Evolutionary conservation across 2,329 filamentous ascomycete genomes (phyloP), one percentile per base, ranked within the genome.

Genomic region (Microsporum ferrugineum): DNA sequence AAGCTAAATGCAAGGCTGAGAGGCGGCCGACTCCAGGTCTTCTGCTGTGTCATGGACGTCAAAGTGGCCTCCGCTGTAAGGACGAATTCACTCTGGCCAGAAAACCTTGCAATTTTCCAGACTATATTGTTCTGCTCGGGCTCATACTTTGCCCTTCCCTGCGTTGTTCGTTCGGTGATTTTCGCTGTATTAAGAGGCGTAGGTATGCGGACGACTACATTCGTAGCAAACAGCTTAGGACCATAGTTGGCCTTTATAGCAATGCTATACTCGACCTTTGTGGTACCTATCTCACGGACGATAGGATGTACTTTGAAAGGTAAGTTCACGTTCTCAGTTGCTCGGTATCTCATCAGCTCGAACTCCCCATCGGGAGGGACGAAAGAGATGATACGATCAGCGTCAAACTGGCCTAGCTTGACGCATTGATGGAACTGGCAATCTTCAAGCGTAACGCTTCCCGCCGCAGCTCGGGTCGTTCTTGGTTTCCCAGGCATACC

Each of bases 381-480:
- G 73, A 99, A 96, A 63, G 88, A 94, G 74, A 99, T 97, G 73
- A 96, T 97, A 66, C 94, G 84, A 76, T 99, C 94, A 34, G 88
- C 88, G 75, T 97, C 94, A 71, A 99, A 99, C 72, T 95, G 95
- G 66, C 92, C 91, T 34, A 99, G 82, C 78, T 96, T 96, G 63
- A 99, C 94, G 74, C 94, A 99, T 75, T 99, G 94, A 75, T 99
- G 94, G 77, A 99, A 96, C 71, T 97, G 94, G 71, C 95, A 97
- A 74, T 99, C 94, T 73, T 99, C 95, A 31, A 99, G 81, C 0
- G 91, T 96, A 59, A 99, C 95, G 65, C 89, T 95, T 39, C 94
- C 94, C 0, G 94, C 94, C 0, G 94, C 94, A 0, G 94, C 94
- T 74, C 95, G 92, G 43, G 94, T 96, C 34, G 91, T 90, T 75